These are phyloP conservation scores for Lentithecium fluviatile DNA, from an alignment of 495 filamentous ascomycete species.

Conservation along the genomic window DNA sequence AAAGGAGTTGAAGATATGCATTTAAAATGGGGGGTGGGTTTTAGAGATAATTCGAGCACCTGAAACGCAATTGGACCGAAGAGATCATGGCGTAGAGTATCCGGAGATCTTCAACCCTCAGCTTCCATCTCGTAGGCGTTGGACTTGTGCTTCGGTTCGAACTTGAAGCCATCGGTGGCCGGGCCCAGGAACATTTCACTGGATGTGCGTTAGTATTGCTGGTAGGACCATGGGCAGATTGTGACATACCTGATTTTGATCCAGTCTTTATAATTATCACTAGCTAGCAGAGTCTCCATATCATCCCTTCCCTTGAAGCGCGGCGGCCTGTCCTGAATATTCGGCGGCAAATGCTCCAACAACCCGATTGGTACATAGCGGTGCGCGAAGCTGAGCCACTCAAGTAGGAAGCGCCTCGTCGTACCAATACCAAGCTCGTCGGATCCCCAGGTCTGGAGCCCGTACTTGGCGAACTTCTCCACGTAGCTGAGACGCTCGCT, in stretches of 20 bases:
- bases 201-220: constrained; percentile 10
- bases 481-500: constrained; percentile 81
- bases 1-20: background rate
- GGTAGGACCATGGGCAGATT: constrained; percentile 6
- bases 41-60: background rate
- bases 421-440: constrained; percentile 90
- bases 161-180: constrained; percentile 83
- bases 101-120: constrained; percentile 50
- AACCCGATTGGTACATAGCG: constrained; percentile 89
- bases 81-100: background rate
- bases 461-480: constrained; percentile 84
- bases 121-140: constrained; percentile 71
- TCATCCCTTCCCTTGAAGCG: constrained; percentile 80
- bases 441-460: constrained; percentile 88
- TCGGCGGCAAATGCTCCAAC: constrained; percentile 81
- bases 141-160: constrained; percentile 97
- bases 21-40: background rate
- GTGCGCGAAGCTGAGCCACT: constrained; percentile 90
- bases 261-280: constrained; percentile 92
- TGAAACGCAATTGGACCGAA: background rate
- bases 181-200: constrained; percentile 98
- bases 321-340: constrained; percentile 82
- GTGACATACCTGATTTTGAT: constrained; percentile 89
- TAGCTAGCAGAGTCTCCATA: constrained; percentile 84
- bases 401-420: constrained; percentile 85